Evolutionary conservation across 345 rosid genomes (phyloP).

Genomic region (Orychophragmus violaceus): DNA sequence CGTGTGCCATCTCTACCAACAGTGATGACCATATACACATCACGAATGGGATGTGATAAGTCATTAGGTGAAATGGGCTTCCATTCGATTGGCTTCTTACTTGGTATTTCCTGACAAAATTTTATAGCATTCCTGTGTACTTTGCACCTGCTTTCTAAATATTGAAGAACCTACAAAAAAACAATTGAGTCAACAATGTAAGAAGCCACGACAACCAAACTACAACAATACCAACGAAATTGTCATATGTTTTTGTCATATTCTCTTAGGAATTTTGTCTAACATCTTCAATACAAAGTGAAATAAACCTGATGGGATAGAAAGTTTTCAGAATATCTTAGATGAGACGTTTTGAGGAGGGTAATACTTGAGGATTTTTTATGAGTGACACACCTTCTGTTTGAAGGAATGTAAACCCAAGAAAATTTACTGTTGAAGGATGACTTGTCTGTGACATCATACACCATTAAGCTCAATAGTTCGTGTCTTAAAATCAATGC

Average conservation of each 20-base stretch:
- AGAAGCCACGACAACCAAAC: background rate
- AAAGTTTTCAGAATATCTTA: background rate
- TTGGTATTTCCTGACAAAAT: constrained; percentile 60
- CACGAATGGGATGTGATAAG: constrained; percentile 42
- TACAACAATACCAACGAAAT: background rate
- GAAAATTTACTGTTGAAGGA: no score
- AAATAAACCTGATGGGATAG: background rate
- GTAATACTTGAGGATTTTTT: constrained; percentile 45
- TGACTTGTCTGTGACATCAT: no score
- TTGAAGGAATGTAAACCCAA: constrained; percentile 37
- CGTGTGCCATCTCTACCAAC: constrained; percentile 95
- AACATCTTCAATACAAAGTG: constrained; percentile 29
- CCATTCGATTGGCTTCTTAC: constrained; percentile 62
- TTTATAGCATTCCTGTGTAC: constrained; percentile 66
- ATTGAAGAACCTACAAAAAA: constrained; percentile 36
- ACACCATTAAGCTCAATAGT: no score
- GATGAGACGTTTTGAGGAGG: background rate
- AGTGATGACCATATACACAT: constrained; percentile 81
- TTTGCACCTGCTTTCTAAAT: constrained; percentile 62
- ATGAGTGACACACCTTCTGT: constrained; percentile 30
- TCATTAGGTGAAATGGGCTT: constrained; percentile 50
- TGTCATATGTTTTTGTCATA: background rate
- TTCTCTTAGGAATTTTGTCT: constrained; percentile 31
- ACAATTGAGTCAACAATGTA: background rate
- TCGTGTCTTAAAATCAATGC: no score